A percentile compares a stretch with the other conserved stretches of the same genome.
Evolutionary conservation across 2,329 filamentous ascomycete species (phyloP).

Genomic region (Epichloe sibirici): DNA sequence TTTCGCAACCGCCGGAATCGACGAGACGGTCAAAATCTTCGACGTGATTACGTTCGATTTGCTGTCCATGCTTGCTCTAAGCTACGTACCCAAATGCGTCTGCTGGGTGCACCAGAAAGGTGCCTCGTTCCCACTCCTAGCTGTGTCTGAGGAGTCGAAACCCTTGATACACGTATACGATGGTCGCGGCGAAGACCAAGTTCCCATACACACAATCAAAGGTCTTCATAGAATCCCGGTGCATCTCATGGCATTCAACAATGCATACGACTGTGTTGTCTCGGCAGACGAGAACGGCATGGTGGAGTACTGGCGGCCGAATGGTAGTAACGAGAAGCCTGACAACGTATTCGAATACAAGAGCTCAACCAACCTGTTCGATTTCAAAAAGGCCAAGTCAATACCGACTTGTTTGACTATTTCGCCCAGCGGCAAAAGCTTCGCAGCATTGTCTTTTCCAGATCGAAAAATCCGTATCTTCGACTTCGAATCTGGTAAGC

Average conservation of each 20-base stretch:
- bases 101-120: constrained; percentile 89
- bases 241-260: constrained; percentile 79
- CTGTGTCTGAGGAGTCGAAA: constrained; percentile 64
- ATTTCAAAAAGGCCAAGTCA: constrained; percentile 92
- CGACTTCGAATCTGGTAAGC: constrained; percentile 78
- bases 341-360: constrained; percentile 87
- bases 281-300: constrained; percentile 85
- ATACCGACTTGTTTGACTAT: constrained; percentile 71
- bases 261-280: constrained; percentile 76
- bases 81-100: constrained; percentile 62
- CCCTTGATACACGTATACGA: constrained; percentile 75
- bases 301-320: constrained; percentile 91
- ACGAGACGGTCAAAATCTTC: constrained; percentile 71
- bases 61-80: constrained; percentile 67
- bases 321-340: constrained; percentile 75
- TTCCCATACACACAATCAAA: constrained; percentile 65
- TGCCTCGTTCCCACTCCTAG: constrained; percentile 75
- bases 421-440: constrained; percentile 74
- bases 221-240: constrained; percentile 74
- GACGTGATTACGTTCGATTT: constrained; percentile 81
- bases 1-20: constrained; percentile 77
- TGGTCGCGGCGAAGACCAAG: constrained; percentile 68
- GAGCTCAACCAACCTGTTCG: constrained; percentile 85
- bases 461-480: constrained; percentile 90
- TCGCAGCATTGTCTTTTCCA: constrained; percentile 82